These are phyloP conservation scores for Scheffersomyces quercinus DNA, from an alignment of 1,139 yeast genomes.

Conservation along the genomic window DNA sequence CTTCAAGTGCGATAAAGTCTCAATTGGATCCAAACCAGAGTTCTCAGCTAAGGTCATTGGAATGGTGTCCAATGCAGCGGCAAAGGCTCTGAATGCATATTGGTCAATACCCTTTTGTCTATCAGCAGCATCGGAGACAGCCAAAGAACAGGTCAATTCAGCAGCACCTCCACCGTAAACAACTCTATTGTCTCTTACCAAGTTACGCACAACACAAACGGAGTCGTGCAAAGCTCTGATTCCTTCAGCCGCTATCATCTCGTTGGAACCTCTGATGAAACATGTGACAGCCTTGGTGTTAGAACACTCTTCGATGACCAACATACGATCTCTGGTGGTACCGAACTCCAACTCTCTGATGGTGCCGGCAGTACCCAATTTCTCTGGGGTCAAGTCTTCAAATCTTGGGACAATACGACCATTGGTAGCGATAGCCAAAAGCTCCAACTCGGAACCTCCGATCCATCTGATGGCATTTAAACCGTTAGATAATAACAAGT, in stretches of 20 bases:
- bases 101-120: slow-evolving; percentile 93
- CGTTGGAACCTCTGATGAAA: slow-evolving; percentile 91
- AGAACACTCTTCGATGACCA: slow-evolving; percentile 88
- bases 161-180: slow-evolving; percentile 99
- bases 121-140: slow-evolving; percentile 91
- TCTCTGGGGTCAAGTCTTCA: slow-evolving; percentile 81
- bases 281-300: slow-evolving; percentile 91
- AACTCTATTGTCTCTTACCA: slow-evolving; percentile 86
- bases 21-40: slow-evolving; percentile 93
- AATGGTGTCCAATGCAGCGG: slow-evolving; percentile 85
- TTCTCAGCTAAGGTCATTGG: slow-evolving; percentile 97
- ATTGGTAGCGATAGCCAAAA: slow-evolving; percentile 94
- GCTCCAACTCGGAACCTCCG: slow-evolving; percentile 95
- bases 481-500: slow-evolving; percentile 79
- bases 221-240: slow-evolving; percentile 96
- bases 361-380: slow-evolving; percentile 84
- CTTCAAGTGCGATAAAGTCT: slow-evolving; percentile 79
- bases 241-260: slow-evolving; percentile 97
- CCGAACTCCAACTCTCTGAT: slow-evolving; percentile 92
- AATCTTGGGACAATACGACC: slow-evolving; percentile 97
- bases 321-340: slow-evolving; percentile 94
- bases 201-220: slow-evolving; percentile 93
- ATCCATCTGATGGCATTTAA: slow-evolving; percentile 99
- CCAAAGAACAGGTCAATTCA: slow-evolving; percentile 88
- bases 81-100: slow-evolving; percentile 94